Evolutionary conservation across 2,329 filamentous ascomycete genomes (phyloP).

Genomic region (Dothideomycetidae sp.): DNA sequence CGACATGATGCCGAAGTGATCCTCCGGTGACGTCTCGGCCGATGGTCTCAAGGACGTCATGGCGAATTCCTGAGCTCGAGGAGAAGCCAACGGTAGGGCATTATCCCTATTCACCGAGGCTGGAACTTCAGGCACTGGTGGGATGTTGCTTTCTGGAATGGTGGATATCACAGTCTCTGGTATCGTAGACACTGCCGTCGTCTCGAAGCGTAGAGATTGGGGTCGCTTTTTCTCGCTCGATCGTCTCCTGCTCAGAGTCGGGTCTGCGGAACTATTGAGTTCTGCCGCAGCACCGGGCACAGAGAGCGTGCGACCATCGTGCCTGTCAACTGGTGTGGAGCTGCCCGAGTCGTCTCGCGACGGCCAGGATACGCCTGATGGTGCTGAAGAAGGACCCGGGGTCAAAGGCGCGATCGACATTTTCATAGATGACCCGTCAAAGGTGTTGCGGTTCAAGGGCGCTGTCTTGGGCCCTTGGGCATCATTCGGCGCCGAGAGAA

Average conservation of each 20-base stretch:
- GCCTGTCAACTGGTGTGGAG: background rate
- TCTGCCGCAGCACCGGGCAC: conserved; percentile 7
- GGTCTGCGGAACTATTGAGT: conserved; percentile 31
- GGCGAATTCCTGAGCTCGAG: conserved; percentile 25
- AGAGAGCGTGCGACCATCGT: conserved; percentile 7
- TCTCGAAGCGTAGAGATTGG: conserved; percentile 10
- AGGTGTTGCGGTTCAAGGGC: conserved; percentile 31
- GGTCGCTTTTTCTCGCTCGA: conserved; percentile 10
- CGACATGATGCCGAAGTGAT: conserved; percentile 27
- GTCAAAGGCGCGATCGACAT: conserved; percentile 15
- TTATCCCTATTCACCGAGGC: background rate
- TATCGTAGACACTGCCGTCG: conserved; percentile 4
- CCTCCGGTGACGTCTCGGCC: conserved; percentile 20
- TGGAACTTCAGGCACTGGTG: no score
- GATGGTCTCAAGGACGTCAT: conserved; percentile 22
- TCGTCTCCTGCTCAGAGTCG: conserved; percentile 8
- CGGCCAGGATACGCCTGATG: conserved; percentile 47
- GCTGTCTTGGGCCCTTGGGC: conserved; percentile 39
- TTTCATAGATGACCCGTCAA: conserved; percentile 17
- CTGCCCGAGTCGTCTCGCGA: conserved; percentile 26
- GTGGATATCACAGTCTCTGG: conserved; percentile 1
- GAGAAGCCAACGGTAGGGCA: conserved; percentile 21
- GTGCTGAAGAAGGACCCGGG: conserved; percentile 53
- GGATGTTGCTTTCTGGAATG: conserved; percentile 3
- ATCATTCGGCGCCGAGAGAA: conserved; percentile 24